These are phyloP conservation scores for Tympanopsis confertula DNA, from an alignment of 2,329 filamentous ascomycete species.

Conservation along the genomic window DNA sequence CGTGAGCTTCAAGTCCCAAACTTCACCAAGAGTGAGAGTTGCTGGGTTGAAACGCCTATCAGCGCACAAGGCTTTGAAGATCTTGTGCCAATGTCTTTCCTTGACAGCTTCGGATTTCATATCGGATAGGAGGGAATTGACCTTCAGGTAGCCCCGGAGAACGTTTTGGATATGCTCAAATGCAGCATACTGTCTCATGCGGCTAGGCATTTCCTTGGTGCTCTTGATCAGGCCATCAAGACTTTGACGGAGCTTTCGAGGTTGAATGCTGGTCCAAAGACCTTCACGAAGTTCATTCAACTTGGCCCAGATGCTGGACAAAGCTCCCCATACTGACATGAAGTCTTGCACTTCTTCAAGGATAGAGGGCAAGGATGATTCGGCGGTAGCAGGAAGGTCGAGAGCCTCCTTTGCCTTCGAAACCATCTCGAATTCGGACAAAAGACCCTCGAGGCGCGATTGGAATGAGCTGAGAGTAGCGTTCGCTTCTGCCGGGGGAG, in stretches of 20 bases:
- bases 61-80: constrained; percentile 90
- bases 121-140: constrained; percentile 77
- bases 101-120: constrained; percentile 93
- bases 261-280: constrained; percentile 90
- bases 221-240: constrained; percentile 91
- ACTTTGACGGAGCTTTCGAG: constrained; percentile 78
- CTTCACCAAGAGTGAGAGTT: constrained; percentile 92
- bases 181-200: constrained; percentile 98
- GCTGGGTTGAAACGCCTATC: constrained; percentile 87
- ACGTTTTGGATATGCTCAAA: constrained; percentile 96
- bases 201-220: constrained; percentile 97
- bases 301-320: constrained; percentile 93
- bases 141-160: constrained; percentile 77
- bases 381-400: constrained; percentile 68
- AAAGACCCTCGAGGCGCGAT: constrained; percentile 69
- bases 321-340: constrained; percentile 92
- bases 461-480: constrained; percentile 75
- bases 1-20: constrained; percentile 90
- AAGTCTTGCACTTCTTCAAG: constrained; percentile 97
- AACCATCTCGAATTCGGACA: constrained; percentile 84
- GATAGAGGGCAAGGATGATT: constrained; percentile 72
- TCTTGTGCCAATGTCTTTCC: constrained; percentile 93
- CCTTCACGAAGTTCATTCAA: constrained; percentile 86
- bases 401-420: constrained; percentile 94
- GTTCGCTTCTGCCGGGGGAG: constrained; percentile 79